Evolutionary conservation across 2,329 filamentous ascomycete genomes (phyloP).

Genomic region (Penicillium sp.): DNA sequence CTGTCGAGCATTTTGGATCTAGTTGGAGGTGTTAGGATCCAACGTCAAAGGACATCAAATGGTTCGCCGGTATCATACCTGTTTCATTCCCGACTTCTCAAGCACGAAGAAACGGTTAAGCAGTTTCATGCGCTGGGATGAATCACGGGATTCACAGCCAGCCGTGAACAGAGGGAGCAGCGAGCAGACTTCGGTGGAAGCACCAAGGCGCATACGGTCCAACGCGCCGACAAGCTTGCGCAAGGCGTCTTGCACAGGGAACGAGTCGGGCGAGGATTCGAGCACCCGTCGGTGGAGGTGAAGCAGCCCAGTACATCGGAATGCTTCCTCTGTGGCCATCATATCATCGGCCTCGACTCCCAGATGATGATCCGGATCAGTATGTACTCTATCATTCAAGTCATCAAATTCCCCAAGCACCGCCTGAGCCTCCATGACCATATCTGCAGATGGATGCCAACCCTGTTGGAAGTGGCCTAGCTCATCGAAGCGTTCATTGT

Average conservation of each 20-base stretch:
- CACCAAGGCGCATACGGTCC: constrained; percentile 63
- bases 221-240: constrained; percentile 64
- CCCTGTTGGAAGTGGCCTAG: constrained; percentile 51
- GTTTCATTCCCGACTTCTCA: constrained; percentile 74
- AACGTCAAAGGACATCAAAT: not conserved
- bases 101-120: constrained; percentile 66
- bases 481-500: constrained; percentile 63
- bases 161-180: constrained; percentile 83
- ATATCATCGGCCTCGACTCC: constrained; percentile 49
- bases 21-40: not conserved
- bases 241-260: constrained; percentile 65
- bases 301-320: constrained; percentile 76
- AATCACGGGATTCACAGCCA: constrained; percentile 68
- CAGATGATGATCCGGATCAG: constrained; percentile 43
- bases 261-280: constrained; percentile 58
- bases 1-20: constrained; percentile 45
- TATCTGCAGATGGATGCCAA: constrained; percentile 61
- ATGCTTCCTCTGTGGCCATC: constrained; percentile 72
- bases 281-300: constrained; percentile 75
- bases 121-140: constrained; percentile 60
- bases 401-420: constrained; percentile 64
- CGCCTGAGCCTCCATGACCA: constrained; percentile 58
- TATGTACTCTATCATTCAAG: constrained; percentile 48
- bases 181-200: constrained; percentile 72
- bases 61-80: constrained; percentile 52